Conservation (phyloP, 129 eudicot species). For the Centrapalus pauciflorus region DNA sequence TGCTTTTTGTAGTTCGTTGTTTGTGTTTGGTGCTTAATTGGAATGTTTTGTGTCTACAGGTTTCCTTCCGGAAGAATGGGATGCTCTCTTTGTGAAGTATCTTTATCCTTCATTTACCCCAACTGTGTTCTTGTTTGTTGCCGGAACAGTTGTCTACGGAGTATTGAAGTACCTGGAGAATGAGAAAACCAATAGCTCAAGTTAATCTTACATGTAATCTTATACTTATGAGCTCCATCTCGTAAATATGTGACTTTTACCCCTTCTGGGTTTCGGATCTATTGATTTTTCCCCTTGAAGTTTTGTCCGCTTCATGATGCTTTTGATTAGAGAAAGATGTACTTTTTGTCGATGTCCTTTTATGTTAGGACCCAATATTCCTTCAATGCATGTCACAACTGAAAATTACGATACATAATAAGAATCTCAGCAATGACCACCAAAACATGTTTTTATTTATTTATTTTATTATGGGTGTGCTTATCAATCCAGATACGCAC, state of each 20-base stretch:
- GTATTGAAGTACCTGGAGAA: slow-evolving; percentile 74
- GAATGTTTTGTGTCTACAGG: slow-evolving; percentile 40
- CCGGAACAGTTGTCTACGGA: slow-evolving; percentile 82
- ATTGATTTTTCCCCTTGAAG: neutral
- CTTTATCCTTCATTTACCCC: slow-evolving; percentile 91
- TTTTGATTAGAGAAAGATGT: slow-evolving; percentile 1
- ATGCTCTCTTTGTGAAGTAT: slow-evolving; percentile 72
- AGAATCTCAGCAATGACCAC: neutral
- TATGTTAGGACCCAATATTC: neutral
- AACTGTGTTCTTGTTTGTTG: slow-evolving; percentile 81
- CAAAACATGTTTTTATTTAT: neutral
- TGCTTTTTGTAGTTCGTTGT: neutral
- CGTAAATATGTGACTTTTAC: slow-evolving; percentile 1
- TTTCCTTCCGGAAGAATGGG: slow-evolving; percentile 86
- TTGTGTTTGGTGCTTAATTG: neutral
- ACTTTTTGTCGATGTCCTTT: neutral
- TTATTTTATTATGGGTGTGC: neutral
- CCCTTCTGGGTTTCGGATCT: neutral
- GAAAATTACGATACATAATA: neutral
- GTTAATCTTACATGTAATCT: slow-evolving; percentile 28
- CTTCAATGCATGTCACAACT: neutral
- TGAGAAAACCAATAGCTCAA: slow-evolving; percentile 42
- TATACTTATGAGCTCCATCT: slow-evolving; percentile 3
- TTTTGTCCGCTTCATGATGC: neutral
- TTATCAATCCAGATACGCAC: slow-evolving; percentile 1